Evolutionary conservation across 2,329 filamentous ascomycete species (phyloP), one percentile per base, ranked within the genome.

Genomic region (Colletotrichum eleusines): DNA sequence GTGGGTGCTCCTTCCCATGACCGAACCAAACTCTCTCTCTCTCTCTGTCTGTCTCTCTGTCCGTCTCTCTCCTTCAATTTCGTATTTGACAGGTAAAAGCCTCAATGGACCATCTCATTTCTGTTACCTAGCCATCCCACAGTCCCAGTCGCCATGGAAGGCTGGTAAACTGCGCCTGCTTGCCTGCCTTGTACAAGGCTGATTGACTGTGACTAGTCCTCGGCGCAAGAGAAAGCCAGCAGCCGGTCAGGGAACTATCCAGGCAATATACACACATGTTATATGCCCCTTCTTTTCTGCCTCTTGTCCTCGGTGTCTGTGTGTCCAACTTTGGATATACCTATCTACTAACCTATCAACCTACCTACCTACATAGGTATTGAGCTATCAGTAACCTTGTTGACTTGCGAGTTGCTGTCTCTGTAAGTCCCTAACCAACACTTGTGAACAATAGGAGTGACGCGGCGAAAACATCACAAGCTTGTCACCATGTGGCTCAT

Each of bases 401-500:
- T n/a, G n/a, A n/a, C n/a, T n/a, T n/a, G n/a, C n/a, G n/a, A n/a
- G n/a, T n/a, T n/a, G n/a, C n/a, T n/a, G n/a, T n/a, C n/a, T n/a
- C n/a, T n/a, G n/a, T n/a, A n/a, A n/a, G n/a, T n/a, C n/a, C n/a
- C n/a, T n/a, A n/a, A n/a, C n/a, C n/a, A n/a, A n/a, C n/a, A n/a
- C n/a, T n/a, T n/a, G n/a, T n/a, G n/a, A n/a, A n/a, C n/a, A n/a
- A n/a, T n/a, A n/a, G n/a, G n/a, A n/a, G n/a, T n/a, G n/a, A n/a
- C n/a, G n/a, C n/a, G n/a, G n/a, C n/a, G n/a, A n/a, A n/a, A n/a
- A 33, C n/a, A n/a, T 12, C 4, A 50, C 18, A 46, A 12, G 8
- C 31, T 8, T 9, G 8, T 3, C 40, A 58, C 58, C 5, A 74
- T 74, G 73, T 64, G 72, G 65, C 72, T 74, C 35, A 51, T 74